phyloP scores from a whole-genome alignment of 1,284 basidiomycete species.

The Ceratobasidium papillatum region DNA sequence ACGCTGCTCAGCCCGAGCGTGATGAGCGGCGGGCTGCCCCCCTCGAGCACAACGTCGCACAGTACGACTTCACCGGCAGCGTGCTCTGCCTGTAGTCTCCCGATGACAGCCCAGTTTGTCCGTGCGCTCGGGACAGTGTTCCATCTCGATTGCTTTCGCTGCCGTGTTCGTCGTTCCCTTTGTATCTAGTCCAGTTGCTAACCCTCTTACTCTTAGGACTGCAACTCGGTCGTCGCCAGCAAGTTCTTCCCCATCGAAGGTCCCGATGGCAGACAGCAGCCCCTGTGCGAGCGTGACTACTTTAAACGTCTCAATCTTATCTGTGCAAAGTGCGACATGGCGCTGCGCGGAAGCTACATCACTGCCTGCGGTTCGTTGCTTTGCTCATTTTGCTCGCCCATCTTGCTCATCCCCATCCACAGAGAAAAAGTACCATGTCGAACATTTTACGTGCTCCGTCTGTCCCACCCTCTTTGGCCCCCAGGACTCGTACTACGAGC shows the following conservation, averaged over 20 bases:
- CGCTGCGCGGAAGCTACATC: slow-evolving; percentile 96
- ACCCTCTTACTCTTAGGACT: slow-evolving; percentile 72
- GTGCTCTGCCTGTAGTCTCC: slow-evolving; percentile 47
- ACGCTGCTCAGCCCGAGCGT: slow-evolving; percentile 25
- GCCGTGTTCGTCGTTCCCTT: slow-evolving; percentile 42
- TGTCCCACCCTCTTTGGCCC: slow-evolving; percentile 97
- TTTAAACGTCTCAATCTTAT: slow-evolving; percentile 96
- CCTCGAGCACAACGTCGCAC: slow-evolving; percentile 22
- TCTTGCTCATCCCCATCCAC: slow-evolving; percentile 44
- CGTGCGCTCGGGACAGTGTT: slow-evolving; percentile 92
- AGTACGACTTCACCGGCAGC: slow-evolving; percentile 1
- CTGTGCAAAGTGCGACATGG: slow-evolving; percentile 94
- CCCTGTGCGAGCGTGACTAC: slow-evolving; percentile 98
- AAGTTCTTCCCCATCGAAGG: slow-evolving; percentile 99
- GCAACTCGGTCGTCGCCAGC: slow-evolving; percentile 93
- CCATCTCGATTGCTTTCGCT: slow-evolving; percentile 46
- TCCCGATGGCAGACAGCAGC: slow-evolving; percentile 83
- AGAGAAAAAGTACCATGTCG: slow-evolving; percentile 99
- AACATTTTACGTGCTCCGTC: slow-evolving; percentile 98
- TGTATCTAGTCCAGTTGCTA: slow-evolving; percentile 39
- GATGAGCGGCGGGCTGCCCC: slow-evolving; percentile 16
- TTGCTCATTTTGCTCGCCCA: background rate
- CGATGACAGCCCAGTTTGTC: slow-evolving; percentile 93
- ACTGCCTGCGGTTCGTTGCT: slow-evolving; percentile 93
- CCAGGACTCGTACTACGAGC: slow-evolving; percentile 99